phyloP scores from a whole-genome alignment of 495 filamentous ascomycete genomes.

The Penicillium turbatum region DNA sequence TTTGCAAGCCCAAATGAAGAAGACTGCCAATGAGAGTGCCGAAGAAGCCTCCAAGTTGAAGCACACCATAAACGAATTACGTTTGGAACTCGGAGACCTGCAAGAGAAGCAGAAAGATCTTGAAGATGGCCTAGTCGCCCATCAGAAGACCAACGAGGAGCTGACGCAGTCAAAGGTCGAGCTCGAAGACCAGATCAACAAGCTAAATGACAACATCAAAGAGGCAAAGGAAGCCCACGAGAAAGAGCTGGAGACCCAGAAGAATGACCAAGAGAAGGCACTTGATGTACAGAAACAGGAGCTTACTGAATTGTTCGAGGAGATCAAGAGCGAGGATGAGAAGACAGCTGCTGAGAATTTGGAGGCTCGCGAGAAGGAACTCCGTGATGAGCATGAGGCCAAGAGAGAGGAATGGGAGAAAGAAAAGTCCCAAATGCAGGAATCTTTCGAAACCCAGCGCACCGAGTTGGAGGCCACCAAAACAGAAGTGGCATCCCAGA shows the following conservation, averaged over 20 bases:
- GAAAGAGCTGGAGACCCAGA: conserved; percentile 34
- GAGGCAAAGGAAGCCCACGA: conserved; percentile 37
- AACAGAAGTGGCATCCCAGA: conserved; percentile 33
- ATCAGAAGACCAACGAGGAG: conserved; percentile 42
- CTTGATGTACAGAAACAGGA: conserved; percentile 41
- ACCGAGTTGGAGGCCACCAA: conserved; percentile 33
- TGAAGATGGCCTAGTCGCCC: conserved; percentile 36
- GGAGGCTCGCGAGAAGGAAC: conserved; percentile 38
- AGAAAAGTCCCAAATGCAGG: conserved; percentile 41
- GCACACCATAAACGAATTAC: conserved; percentile 47
- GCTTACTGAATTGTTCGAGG: conserved; percentile 45
- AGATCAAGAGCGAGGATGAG: conserved; percentile 48
- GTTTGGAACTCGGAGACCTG: conserved; percentile 54
- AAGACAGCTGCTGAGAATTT: conserved; percentile 35
- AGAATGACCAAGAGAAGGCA: conserved; percentile 39
- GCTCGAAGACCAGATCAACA: conserved; percentile 49
- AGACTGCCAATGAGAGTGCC: conserved; percentile 47
- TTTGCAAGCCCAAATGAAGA: conserved; percentile 49
- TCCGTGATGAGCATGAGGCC: conserved; percentile 35
- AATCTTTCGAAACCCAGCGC: conserved; percentile 35
- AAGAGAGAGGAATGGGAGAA: conserved; percentile 42
- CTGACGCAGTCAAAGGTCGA: conserved; percentile 33
- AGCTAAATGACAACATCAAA: conserved; percentile 45
- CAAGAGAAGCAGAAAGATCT: conserved; percentile 53
- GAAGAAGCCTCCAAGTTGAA: conserved; percentile 46